Evolutionary conservation across 1,139 yeast species (phyloP).

Genomic region (Pichia cactophila): DNA sequence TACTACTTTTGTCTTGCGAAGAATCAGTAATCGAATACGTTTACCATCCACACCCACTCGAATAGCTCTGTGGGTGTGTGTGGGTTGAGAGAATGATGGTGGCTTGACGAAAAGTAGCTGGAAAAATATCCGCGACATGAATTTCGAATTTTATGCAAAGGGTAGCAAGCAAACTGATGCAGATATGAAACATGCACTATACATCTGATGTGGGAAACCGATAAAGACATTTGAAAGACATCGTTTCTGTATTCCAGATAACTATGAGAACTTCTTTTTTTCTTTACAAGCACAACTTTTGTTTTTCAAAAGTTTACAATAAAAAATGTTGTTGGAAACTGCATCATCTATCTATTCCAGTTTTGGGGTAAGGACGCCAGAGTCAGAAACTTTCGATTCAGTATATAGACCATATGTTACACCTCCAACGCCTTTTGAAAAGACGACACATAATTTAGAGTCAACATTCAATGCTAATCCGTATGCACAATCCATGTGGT

Average conservation of each 20-base stretch:
- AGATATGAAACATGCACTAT: neutral
- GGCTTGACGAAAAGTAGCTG: too few relatives aligned
- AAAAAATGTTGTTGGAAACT: constrained; percentile 2
- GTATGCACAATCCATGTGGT: constrained; percentile 27
- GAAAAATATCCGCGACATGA: too few relatives aligned
- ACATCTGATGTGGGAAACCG: neutral
- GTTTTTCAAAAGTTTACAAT: too few relatives aligned
- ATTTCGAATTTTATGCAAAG: too few relatives aligned
- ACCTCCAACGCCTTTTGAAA: constrained; percentile 16
- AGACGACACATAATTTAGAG: neutral
- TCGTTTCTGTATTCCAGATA: too few relatives aligned
- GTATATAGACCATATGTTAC: constrained; percentile 14
- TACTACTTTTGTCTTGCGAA: too few relatives aligned
- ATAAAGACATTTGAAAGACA: too few relatives aligned
- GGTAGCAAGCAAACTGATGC: neutral
- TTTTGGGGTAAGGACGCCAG: neutral
- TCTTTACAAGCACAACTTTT: neutral
- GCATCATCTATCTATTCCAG: constrained; percentile 19
- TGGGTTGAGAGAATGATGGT: too few relatives aligned
- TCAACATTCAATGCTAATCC: constrained; percentile 16
- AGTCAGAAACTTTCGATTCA: constrained; percentile 8
- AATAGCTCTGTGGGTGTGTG: too few relatives aligned
- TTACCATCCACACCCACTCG: too few relatives aligned
- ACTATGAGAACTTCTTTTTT: too few relatives aligned
- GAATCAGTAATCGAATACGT: too few relatives aligned